Conservation (phyloP, 1,284 basidiomycete species). For the Bondarzewia mesenterica region DNA sequence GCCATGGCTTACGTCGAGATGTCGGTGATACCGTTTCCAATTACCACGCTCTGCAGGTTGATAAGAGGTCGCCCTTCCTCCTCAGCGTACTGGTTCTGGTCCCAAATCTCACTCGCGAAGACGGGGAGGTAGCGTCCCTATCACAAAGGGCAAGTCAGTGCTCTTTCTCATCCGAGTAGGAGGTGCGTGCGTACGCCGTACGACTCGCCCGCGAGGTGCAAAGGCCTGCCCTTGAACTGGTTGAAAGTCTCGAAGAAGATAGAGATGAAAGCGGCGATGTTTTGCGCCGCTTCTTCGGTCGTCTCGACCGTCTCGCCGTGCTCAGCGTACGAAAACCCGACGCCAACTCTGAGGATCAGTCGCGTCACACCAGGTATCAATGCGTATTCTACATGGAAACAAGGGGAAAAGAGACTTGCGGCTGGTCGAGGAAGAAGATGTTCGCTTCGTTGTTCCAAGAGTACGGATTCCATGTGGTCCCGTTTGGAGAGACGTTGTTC, state of each 20-base stretch:
- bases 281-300: constrained; percentile 53
- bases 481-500: constrained; percentile 31
- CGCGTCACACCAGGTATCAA: background rate
- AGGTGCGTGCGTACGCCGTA: constrained; percentile 39
- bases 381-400: background rate
- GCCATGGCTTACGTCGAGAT: constrained; percentile 17
- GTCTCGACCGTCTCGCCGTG: constrained; percentile 50
- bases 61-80: constrained; percentile 58
- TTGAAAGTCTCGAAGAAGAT: constrained; percentile 69
- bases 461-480: constrained; percentile 44
- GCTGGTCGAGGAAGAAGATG: constrained; percentile 66
- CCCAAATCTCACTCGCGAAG: constrained; percentile 73
- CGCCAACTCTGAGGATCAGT: constrained; percentile 29
- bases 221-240: constrained; percentile 54
- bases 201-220: constrained; percentile 71
- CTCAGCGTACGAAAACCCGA: constrained; percentile 68
- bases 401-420: constrained; percentile 27
- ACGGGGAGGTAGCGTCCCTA: constrained; percentile 79
- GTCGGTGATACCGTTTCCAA: constrained; percentile 45
- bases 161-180: no score
- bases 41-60: constrained; percentile 73
- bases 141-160: no score
- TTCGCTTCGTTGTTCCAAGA: constrained; percentile 67
- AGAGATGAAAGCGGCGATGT: constrained; percentile 62
- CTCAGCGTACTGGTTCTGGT: constrained; percentile 59